Evolutionary conservation across 345 rosid species (phyloP), one percentile per base, ranked within the genome.

Genomic region (Excoecaria agallocha): DNA sequence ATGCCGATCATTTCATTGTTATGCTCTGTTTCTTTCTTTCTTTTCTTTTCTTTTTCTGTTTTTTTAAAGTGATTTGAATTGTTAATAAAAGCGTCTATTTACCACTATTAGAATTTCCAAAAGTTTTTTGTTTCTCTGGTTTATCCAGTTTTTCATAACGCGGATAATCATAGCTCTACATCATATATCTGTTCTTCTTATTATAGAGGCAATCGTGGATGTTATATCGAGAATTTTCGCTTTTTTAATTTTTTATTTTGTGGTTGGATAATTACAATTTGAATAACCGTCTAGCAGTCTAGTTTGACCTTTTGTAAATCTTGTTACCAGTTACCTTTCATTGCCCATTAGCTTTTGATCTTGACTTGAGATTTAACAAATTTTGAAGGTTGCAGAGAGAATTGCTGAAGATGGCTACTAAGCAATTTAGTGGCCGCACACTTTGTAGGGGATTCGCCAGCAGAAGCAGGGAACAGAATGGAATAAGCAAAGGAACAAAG

Each of bases 371-470:
- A 4, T 50, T 76, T 22, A 19, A 12, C 11, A 3, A 6, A 25
- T 48, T 46, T 57, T 66, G 45, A 66, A 69, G 71, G 64, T 69
- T 16, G 10, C 9, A 3, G 15, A 6, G 65, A 69, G 45, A 74
- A 60, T 60, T 69, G 24, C 7, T 16, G 37, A 70, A 12, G 67
- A 86, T 88, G 90, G 76, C 74, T 30, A 76, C 85, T 57, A 78
- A 83, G 63, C 84, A 82, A 80, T 74, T 85, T 12, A 71, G 82
- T 63, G 82, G 84, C 46, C 64, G 77, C 51, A 66, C 75, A 69
- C 66, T 84, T 43, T 79, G 74, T 54, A 41, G 62, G 64, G 89
- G 88, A 57, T 66, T 88, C 73, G 57, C 77, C 20, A 45, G 74
- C 70, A 82, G 84, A 66, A 78, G 51, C 41, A 41, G 64, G 50